Base-by-base conservation (phyloP, 83 land plant species). In the Picea mariana region DNA sequence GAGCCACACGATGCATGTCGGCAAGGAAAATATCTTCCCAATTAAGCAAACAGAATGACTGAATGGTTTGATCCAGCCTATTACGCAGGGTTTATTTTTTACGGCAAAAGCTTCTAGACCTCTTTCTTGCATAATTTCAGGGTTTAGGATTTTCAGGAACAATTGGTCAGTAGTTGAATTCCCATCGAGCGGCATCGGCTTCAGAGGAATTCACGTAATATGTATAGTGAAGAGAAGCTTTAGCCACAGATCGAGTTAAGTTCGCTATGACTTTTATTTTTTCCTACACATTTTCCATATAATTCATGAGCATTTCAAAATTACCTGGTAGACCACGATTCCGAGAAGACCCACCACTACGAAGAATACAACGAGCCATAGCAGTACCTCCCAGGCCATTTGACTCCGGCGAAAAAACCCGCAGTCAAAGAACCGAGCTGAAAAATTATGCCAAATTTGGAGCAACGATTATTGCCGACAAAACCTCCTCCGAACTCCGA, bases 321-420 rank as follows among this genome's bases (percentile, higher is more conserved):
- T n/a, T n/a, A n/a, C n/a, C 31, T 67, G 95, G 75, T 87, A 93
- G 34, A 93, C 89, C 8, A 88, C 64, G 23, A 93, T 73, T 64
- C 85, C 90, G 26, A 93, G 88, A 38, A 87, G 84, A 55, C 82
- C 88, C 40, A 88, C 86, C 55, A 91, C 82, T 23, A 81, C 64
- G 81, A 93, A 87, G 86, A 93, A 93, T 75, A 88, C 86, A 31
- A 87, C 8, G 52, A 93, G 86, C 95, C 95, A 93, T 62, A 84
- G 71, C 34, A 81, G 18, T 15, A 89, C 77, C 24, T 73, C 77
- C 77, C 15, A 73, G 58, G 77, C 77, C 77, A 73, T 73, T 58
- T 38, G 58, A 42, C n/a, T 44, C 23, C 34, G 1, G 16, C 3
- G 6, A 69, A 38, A 17, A 34, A 6, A 9, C 44, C 73, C 1